These are phyloP conservation scores for Zea luxurians DNA, from an alignment of 176 grass and related monocot species.

Conservation along the genomic window DNA sequence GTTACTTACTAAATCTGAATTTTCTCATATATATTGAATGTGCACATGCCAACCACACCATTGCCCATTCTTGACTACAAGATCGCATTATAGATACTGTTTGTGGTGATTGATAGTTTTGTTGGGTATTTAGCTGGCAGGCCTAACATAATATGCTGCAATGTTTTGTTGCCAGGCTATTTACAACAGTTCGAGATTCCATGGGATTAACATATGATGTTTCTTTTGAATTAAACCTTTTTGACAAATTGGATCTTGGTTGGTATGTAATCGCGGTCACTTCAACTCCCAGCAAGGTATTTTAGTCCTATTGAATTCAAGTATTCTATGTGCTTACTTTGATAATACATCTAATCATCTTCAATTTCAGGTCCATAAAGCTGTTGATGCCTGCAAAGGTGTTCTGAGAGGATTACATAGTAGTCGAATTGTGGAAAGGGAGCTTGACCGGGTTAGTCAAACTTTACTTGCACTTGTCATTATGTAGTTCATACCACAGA, in stretches of 20 bases:
- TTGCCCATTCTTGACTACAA: conserved; percentile 1
- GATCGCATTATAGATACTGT: neutral
- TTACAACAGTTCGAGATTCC: conserved; percentile 95
- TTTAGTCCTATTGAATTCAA: conserved; percentile 15
- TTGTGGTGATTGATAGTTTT: neutral
- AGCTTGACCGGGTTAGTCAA: conserved; percentile 80
- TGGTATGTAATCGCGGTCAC: conserved; percentile 98
- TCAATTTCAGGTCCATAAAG: conserved; percentile 72
- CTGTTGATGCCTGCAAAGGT: conserved; percentile 98
- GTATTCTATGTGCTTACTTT: conserved; percentile 7
- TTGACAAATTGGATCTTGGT: conserved; percentile 90
- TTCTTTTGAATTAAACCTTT: conserved; percentile 98
- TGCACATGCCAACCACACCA: neutral
- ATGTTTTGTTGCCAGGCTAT: conserved; percentile 64
- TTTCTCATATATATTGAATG: conserved; percentile 5
- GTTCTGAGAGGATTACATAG: conserved; percentile 88
- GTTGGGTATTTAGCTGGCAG: conserved; percentile 7
- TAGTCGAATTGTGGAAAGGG: conserved; percentile 83
- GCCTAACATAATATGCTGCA: conserved; percentile 29
- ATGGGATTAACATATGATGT: conserved; percentile 96
- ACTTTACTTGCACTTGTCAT: neutral
- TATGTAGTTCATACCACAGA: neutral
- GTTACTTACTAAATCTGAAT: neutral
- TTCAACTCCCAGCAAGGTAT: conserved; percentile 89
- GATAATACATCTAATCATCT: conserved; percentile 12